Conservation (phyloP, 2,329 filamentous ascomycete species). For the Ampelomyces quisqualis region DNA sequence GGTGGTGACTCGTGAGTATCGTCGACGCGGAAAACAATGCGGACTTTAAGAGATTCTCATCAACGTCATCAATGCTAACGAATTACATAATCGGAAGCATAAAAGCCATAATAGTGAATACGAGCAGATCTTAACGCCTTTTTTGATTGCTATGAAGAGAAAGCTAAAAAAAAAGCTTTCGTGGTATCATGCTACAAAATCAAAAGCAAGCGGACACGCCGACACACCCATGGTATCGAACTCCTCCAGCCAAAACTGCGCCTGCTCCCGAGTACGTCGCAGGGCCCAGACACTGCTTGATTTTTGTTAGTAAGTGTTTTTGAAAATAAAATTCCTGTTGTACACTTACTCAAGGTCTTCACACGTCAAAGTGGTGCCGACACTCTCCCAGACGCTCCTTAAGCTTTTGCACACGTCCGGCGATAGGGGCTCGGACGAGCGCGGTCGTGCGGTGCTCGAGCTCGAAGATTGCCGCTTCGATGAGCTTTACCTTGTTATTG, state of each 20-base stretch:
- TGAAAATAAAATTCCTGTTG: no score
- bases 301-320: neutral
- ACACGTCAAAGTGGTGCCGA: neutral
- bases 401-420: neutral
- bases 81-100: no score
- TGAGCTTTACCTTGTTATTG: neutral
- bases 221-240: constrained; percentile 3
- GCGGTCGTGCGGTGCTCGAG: neutral
- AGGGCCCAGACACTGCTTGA: no score
- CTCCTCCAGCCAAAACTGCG: constrained; percentile 60
- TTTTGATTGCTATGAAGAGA: no score
- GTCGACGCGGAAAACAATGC: no score
- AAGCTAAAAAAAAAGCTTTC: neutral
- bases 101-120: no score
- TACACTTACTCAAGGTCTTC: neutral
- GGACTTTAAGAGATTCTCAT: no score
- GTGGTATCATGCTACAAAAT: neutral
- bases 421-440: neutral
- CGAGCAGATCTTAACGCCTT: no score
- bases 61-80: no score
- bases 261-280: constrained; percentile 99
- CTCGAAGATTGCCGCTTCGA: neutral
- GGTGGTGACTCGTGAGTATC: no score
- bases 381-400: neutral
- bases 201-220: neutral